phyloP scores from a whole-genome alignment of 2,329 filamentous ascomycete species.

The Pseudogymnoascus sp. region DNA sequence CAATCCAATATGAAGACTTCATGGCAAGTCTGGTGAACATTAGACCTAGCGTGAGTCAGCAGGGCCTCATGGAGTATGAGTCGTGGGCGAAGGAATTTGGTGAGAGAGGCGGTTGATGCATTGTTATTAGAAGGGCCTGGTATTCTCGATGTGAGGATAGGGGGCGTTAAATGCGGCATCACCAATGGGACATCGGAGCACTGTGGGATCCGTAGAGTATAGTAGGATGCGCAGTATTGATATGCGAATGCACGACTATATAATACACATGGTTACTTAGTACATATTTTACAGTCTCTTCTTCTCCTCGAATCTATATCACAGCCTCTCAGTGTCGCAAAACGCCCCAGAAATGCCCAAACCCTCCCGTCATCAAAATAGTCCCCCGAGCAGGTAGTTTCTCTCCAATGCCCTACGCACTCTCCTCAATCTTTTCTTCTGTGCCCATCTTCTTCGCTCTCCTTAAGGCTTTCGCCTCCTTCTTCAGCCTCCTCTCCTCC shows the following conservation, averaged over 20 bases:
- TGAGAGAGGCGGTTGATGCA: constrained; percentile 66
- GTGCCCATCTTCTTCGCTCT: constrained; percentile 26
- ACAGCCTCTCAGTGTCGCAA: neutral
- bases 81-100: constrained; percentile 92
- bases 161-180: neutral
- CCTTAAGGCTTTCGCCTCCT: constrained; percentile 48
- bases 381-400: neutral
- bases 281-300: neutral
- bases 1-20: constrained; percentile 78
- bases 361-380: neutral
- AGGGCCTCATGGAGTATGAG: constrained; percentile 81
- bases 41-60: constrained; percentile 77
- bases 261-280: constrained; percentile 3
- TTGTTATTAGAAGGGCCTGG: neutral
- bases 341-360: neutral
- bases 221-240: constrained; percentile 3
- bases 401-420: neutral
- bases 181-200: neutral
- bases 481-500: constrained; percentile 44
- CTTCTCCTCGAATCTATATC: neutral
- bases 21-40: constrained; percentile 75
- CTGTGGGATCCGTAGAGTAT: neutral
- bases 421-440: constrained; percentile 22
- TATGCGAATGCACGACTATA: constrained; percentile 7
- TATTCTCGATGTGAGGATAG: neutral